Percentiles rank a stretch among this genome's conserved stretches.
These are phyloP conservation scores for Eimeria brunetti DNA, from an alignment of 169 alveolate genomes.

Conservation along the genomic window DNA sequence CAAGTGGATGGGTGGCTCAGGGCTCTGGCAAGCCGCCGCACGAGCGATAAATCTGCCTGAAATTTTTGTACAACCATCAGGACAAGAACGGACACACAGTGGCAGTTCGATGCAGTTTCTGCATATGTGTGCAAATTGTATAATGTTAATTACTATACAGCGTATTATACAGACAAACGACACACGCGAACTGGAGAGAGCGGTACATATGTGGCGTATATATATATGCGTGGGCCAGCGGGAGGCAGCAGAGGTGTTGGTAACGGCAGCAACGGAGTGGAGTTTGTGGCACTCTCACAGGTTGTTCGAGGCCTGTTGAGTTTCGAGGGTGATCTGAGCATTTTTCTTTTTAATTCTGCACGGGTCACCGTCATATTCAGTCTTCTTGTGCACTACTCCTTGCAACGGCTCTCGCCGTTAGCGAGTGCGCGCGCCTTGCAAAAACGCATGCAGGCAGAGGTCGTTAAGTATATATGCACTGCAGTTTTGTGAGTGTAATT, in stretches of 20 bases:
- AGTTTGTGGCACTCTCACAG: not conserved
- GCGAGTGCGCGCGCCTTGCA: not conserved
- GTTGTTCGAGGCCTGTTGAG: not conserved
- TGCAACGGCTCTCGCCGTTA: not conserved
- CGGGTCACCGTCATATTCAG: not conserved
- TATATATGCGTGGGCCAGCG: not conserved
- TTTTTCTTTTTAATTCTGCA: not conserved
- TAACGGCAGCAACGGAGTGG: not conserved
- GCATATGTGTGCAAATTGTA: too few species aligned
- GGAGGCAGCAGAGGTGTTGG: conserved; percentile 7
- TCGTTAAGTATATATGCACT: not conserved
- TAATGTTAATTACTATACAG: too few species aligned
- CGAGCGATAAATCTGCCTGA: not conserved
- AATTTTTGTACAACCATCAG: not conserved
- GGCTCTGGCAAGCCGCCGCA: conserved; percentile 20
- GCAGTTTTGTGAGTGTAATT: not conserved
- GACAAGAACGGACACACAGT: not conserved
- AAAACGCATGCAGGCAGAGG: not conserved
- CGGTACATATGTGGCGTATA: not conserved
- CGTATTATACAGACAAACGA: not conserved
- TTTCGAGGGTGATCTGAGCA: not conserved
- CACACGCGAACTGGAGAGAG: not conserved
- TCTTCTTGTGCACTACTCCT: not conserved
- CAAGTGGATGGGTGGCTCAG: conserved; percentile 28
- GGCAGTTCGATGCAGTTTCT: not conserved